These are phyloP conservation scores for Phragmites australis DNA, from an alignment of 176 grass and related monocot genomes.

Conservation along the genomic window DNA sequence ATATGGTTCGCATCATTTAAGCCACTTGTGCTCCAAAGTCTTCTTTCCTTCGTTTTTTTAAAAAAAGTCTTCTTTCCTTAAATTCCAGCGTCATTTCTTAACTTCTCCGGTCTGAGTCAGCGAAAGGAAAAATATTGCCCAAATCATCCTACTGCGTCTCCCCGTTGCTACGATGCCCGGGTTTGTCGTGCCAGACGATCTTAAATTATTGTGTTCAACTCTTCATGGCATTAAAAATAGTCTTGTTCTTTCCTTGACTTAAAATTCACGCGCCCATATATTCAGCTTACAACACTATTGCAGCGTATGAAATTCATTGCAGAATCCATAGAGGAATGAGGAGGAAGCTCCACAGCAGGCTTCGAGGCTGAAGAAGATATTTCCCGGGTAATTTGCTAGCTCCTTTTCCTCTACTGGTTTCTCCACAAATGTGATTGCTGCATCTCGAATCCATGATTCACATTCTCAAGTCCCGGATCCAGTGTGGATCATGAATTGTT, in stretches of 20 bases:
- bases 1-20: background rate
- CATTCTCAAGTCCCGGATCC: background rate
- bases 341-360: background rate
- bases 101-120: background rate
- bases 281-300: background rate
- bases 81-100: conserved; percentile 8
- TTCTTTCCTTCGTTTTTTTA: background rate
- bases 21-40: background rate
- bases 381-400: conserved; percentile 28
- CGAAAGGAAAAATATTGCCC: background rate
- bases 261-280: background rate
- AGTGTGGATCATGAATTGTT: background rate
- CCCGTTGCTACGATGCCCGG: background rate
- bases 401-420: background rate
- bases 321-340: background rate
- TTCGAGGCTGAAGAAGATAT: conserved; percentile 4
- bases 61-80: background rate
- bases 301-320: background rate
- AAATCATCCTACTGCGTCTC: background rate
- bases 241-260: background rate
- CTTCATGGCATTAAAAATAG: background rate
- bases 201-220: background rate
- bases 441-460: conserved; percentile 16
- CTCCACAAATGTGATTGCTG: background rate
- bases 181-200: background rate